A percentile compares a stretch with the other conserved stretches of the same genome.
These are phyloP conservation scores for Clonostachys rhizophaga DNA, from an alignment of 2,329 filamentous ascomycete species.

Conservation along the genomic window DNA sequence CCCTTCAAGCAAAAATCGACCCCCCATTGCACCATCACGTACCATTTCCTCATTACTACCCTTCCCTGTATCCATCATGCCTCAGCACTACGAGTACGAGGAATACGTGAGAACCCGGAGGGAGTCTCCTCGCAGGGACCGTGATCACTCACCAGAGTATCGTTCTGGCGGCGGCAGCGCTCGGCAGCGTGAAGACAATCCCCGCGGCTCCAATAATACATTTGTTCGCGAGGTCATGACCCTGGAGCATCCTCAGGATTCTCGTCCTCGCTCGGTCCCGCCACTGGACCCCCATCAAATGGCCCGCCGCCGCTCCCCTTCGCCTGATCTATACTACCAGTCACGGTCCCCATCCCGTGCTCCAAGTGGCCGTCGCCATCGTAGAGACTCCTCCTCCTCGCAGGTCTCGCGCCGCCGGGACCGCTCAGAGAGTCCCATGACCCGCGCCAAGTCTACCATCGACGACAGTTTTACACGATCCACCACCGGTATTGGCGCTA, in stretches of 20 bases:
- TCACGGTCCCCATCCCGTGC: conserved; percentile 3
- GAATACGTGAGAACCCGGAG: conserved; percentile 7
- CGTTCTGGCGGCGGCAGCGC: conserved; percentile 5
- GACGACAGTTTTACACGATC: conserved; percentile 43
- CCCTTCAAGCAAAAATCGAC: too few relatives aligned
- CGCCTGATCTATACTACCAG: conserved; percentile 4
- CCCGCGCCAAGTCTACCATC: conserved; percentile 33
- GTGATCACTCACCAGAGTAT: conserved; percentile 15
- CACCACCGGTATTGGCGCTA: conserved; percentile 41
- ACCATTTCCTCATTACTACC: neutral
- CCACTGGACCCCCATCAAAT: conserved; percentile 16
- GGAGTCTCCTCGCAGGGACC: neutral
- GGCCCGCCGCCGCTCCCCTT: conserved; percentile 10
- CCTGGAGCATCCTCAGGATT: conserved; percentile 13
- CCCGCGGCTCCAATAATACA: conserved; percentile 14
- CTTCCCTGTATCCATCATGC: neutral
- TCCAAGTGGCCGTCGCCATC: conserved; percentile 6
- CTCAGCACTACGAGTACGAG: conserved; percentile 18
- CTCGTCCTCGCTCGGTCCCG: conserved; percentile 24
- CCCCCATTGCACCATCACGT: too few relatives aligned
- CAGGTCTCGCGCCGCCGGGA: conserved; percentile 3
- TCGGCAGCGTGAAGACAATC: neutral
- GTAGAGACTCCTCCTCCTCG: conserved; percentile 7
- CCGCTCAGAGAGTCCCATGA: conserved; percentile 21
- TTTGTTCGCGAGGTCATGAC: conserved; percentile 20